Evolutionary conservation across 2,329 filamentous ascomycete genomes (phyloP).

Genomic region (Teratosphaeria epicoccoides): DNA sequence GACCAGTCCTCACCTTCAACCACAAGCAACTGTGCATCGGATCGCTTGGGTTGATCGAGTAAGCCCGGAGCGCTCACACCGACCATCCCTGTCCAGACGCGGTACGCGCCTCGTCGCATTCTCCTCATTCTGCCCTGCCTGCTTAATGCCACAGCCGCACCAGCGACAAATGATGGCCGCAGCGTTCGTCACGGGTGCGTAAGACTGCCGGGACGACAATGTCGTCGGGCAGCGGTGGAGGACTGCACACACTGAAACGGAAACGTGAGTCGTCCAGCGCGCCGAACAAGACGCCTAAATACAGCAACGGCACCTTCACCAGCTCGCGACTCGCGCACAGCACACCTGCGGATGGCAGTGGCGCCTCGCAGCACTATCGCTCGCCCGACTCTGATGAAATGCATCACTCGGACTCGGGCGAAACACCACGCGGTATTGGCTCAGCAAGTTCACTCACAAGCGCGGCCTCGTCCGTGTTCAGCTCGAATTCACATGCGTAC

Average conservation of each 20-base stretch:
- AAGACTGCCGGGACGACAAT: not conserved
- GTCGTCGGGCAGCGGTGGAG: not conserved
- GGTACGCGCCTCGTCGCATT: not conserved
- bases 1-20: not conserved
- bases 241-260: slow-evolving; percentile 15
- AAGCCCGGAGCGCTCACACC: not conserved
- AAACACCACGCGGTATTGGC: slow-evolving; percentile 59
- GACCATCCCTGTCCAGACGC: not conserved
- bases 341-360: slow-evolving; percentile 1
- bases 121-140: not conserved
- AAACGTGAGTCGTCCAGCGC: slow-evolving; percentile 8
- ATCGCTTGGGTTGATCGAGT: not conserved
- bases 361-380: slow-evolving; percentile 14
- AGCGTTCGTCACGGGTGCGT: not conserved
- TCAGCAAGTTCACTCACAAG: slow-evolving; percentile 64
- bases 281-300: slow-evolving; percentile 7
- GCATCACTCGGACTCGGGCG: slow-evolving; percentile 38
- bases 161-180: not conserved
- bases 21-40: not conserved
- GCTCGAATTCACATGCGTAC: slow-evolving; percentile 40
- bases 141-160: not conserved
- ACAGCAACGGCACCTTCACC: slow-evolving; percentile 4
- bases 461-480: slow-evolving; percentile 62
- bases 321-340: slow-evolving; percentile 1
- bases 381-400: slow-evolving; percentile 22